Conservation (phyloP, 768 basidiomycete species). For the Erythrobasidium yunnanense region DNA sequence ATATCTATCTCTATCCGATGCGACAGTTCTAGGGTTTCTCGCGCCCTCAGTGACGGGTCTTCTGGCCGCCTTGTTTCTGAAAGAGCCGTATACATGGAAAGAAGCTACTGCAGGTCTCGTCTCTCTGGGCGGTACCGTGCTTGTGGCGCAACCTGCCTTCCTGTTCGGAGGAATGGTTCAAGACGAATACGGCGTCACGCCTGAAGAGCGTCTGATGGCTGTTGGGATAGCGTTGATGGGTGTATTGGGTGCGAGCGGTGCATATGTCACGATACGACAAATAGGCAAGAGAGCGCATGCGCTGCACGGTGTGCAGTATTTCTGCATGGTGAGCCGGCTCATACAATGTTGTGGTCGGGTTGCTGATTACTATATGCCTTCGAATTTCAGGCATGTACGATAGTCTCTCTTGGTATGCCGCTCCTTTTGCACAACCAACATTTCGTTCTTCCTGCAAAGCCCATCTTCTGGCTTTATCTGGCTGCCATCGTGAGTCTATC, state of each 20-base stretch:
- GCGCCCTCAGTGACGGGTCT: constrained; percentile 59
- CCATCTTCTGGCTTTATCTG: constrained; percentile 19
- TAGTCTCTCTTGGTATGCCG: not conserved
- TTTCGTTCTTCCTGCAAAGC: constrained; percentile 13
- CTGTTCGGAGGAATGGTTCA: constrained; percentile 50
- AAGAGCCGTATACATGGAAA: constrained; percentile 34
- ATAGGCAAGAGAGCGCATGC: constrained; percentile 68
- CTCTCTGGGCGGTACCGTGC: constrained; percentile 63
- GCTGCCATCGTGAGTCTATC: constrained; percentile 9
- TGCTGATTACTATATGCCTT: not conserved
- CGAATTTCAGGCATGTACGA: not conserved
- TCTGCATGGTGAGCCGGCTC: constrained; percentile 43
- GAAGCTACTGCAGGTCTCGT: constrained; percentile 45
- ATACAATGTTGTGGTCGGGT: not conserved
- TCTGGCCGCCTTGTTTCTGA: constrained; percentile 31
- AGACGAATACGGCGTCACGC: constrained; percentile 27
- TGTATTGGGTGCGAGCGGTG: constrained; percentile 57
- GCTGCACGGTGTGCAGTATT: constrained; percentile 60
- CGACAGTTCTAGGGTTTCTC: constrained; percentile 65
- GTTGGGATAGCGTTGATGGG: constrained; percentile 48
- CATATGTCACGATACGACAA: constrained; percentile 53
- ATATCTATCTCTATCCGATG: constrained; percentile 67
- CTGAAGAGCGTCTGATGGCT: constrained; percentile 49
- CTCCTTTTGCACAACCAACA: constrained; percentile 1
- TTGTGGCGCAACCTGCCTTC: constrained; percentile 67